Evolutionary conservation across 2,329 filamentous ascomycete genomes (phyloP).

Genomic region (Grosmannia huntii): DNA sequence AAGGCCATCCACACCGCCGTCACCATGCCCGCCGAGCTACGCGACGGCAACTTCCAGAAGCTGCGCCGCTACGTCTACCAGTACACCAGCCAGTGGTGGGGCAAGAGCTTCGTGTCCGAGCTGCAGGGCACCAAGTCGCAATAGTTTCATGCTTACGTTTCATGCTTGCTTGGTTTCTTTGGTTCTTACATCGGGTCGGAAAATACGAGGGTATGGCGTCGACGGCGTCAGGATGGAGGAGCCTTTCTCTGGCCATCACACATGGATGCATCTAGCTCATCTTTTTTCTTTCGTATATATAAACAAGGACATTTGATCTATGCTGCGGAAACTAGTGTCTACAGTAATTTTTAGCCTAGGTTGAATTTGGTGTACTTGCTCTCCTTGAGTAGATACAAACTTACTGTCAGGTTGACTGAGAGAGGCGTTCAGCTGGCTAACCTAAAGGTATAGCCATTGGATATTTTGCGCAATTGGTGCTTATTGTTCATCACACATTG

Average conservation of each 20-base stretch:
- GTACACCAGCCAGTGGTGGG: slow-evolving; percentile 97
- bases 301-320: not conserved
- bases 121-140: slow-evolving; percentile 26
- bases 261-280: not conserved
- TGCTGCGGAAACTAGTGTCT: not conserved
- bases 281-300: not conserved
- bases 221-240: not conserved
- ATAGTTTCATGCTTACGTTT: not conserved
- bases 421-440: too few relatives aligned
- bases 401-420: too few relatives aligned
- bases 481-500: too few relatives aligned
- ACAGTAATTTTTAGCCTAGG: too few relatives aligned
- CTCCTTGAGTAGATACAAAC: too few relatives aligned
- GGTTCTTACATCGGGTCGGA: not conserved
- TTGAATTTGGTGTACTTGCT: too few relatives aligned
- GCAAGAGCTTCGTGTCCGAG: slow-evolving; percentile 80
- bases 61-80: slow-evolving; percentile 92
- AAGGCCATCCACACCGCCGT: slow-evolving; percentile 93
- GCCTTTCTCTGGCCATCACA: not conserved
- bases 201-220: not conserved
- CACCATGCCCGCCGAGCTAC: slow-evolving; percentile 84
- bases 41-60: slow-evolving; percentile 77
- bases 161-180: not conserved
- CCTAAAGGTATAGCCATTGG: too few relatives aligned
- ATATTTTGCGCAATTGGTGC: too few relatives aligned